These are phyloP conservation scores for Suhomyces maxii DNA, from an alignment of 1,139 yeast genomes.

Conservation along the genomic window DNA sequence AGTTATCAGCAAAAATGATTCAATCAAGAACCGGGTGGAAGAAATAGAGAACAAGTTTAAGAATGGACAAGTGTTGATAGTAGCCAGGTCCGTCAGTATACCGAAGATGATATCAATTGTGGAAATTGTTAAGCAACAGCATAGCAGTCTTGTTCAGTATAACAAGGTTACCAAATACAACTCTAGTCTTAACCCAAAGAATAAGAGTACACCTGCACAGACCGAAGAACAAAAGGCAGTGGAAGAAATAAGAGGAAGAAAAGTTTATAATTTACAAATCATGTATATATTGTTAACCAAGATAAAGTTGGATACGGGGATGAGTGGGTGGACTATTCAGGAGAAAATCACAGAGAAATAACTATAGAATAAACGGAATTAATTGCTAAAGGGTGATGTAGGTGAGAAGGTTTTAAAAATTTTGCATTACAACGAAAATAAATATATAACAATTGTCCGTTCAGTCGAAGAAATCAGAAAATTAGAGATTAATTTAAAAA, in stretches of 20 bases:
- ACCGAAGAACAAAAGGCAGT: slow-evolving; percentile 6
- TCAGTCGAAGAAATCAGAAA: too few relatives aligned
- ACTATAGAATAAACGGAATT: neutral
- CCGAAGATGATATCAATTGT: slow-evolving; percentile 28
- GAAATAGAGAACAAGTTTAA: slow-evolving; percentile 15
- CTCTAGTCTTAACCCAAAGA: slow-evolving; percentile 11
- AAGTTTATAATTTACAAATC: slow-evolving; percentile 22
- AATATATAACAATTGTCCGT: too few relatives aligned
- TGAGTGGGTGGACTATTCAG: slow-evolving; percentile 19
- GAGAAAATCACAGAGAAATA: neutral
- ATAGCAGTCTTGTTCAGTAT: slow-evolving; percentile 10
- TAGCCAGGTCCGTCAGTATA: slow-evolving; percentile 21
- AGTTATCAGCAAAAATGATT: slow-evolving; percentile 27
- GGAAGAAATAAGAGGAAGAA: slow-evolving; percentile 17
- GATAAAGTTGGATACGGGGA: slow-evolving; percentile 5
- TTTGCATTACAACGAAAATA: too few relatives aligned
- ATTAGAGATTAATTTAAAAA: too few relatives aligned
- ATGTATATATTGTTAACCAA: slow-evolving; percentile 19
- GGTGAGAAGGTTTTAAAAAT: too few relatives aligned
- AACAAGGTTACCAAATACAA: slow-evolving; percentile 13
- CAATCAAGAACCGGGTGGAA: slow-evolving; percentile 22
- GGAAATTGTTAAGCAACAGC: slow-evolving; percentile 26
- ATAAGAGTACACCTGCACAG: neutral
- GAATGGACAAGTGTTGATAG: slow-evolving; percentile 15
- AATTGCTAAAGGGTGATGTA: too few relatives aligned